Conservation (phyloP, 345 rosid genomes). For the Eucalyptus paniculata region DNA sequence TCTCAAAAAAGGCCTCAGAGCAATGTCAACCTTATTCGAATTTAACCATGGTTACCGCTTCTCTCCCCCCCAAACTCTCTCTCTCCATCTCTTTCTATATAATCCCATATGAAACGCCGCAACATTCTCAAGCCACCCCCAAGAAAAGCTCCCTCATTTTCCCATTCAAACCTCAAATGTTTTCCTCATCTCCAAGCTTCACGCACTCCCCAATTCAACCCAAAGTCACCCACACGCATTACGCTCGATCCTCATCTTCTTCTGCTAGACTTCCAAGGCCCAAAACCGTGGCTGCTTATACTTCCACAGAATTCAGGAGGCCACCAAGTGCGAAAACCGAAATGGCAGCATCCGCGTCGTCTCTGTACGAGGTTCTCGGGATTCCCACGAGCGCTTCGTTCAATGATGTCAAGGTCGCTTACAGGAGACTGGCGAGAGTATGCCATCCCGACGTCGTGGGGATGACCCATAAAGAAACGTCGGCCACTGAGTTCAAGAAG, state of each 20-base stretch:
- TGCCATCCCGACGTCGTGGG: conserved; percentile 54
- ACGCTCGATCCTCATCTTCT: background rate
- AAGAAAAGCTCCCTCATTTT: background rate
- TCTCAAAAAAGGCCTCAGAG: background rate
- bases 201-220: background rate
- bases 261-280: background rate
- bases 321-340: background rate
- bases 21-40: background rate
- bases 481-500: conserved; percentile 28
- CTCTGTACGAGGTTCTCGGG: conserved; percentile 43
- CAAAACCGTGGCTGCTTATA: background rate
- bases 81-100: background rate
- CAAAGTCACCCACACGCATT: background rate
- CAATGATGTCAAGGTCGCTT: conserved; percentile 42
- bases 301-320: background rate
- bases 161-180: background rate
- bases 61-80: background rate
- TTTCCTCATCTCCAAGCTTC: background rate
- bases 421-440: conserved; percentile 36
- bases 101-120: background rate
- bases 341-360: conserved; percentile 9
- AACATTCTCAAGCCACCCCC: background rate
- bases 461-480: conserved; percentile 15
- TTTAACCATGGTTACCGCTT: background rate
- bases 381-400: conserved; percentile 21